Base-by-base conservation (phyloP, 768 basidiomycete genomes). In the Mrakia blollopis region DNA sequence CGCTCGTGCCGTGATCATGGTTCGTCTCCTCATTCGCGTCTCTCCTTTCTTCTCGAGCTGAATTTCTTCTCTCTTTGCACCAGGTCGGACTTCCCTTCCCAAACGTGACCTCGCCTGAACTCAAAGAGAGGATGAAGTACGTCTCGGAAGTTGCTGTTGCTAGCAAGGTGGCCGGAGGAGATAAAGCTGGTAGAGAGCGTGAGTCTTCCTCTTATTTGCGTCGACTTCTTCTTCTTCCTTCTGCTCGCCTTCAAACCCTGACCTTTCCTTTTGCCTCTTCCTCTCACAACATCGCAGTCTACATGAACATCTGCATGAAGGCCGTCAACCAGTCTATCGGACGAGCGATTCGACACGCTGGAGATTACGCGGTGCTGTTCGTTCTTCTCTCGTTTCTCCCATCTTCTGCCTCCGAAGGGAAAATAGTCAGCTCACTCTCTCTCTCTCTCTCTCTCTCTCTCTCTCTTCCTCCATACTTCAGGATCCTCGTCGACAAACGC, bases 261-360 rank as follows among this genome's bases (percentile, higher is more conserved):
- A 52, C 35, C 76, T 80, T 28, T 6, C 8, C 30, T 35, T 57
- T 0, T 72, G 4, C 63, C 1, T 32, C 39, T 63, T 16, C 57
- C n/a, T n/a, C n/a, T n/a, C n/a, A n/a, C n/a, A n/a, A n/a, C n/a
- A n/a, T 3, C 14, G 37, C 47, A 74, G 68, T 78, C 23, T 78
- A 78, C 71, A 73, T 77, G 83, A 84, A 84, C 75, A 77, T 83
- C 23, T 83, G 83, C 76, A 84, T 84, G 84, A 80, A 84, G 79
- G 92, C 94, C 0, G 94, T 99, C 72, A 99, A 99, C 83, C 96
- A 99, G 83, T 93, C 92, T 75, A 97, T 99, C 78, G 96, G 95
- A 44, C 89, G 96, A 69, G 95, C 95, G 6, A 96, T 98, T 77
- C 89, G 96, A 61, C 95, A 98, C 82, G 88, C 88, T 39, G 88